Percentiles rank a stretch among this genome's conserved stretches.
These are phyloP conservation scores for Schoenoplectus triqueter DNA, from an alignment of 202 grass and related monocot species.

Conservation along the genomic window DNA sequence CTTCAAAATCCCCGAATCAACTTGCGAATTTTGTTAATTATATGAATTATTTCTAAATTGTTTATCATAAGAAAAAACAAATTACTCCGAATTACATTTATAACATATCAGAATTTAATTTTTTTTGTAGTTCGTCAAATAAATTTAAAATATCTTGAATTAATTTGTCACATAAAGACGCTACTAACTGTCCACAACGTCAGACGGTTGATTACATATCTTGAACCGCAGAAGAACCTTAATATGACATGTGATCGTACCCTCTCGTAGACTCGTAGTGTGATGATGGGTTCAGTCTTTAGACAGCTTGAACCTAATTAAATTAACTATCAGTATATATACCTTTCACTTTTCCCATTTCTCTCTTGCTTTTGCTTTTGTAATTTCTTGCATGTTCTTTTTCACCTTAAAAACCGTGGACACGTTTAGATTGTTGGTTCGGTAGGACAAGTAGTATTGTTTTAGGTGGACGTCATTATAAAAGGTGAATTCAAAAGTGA, in stretches of 20 bases:
- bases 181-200: not conserved
- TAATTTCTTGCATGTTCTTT: not conserved
- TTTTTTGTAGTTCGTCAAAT: no score
- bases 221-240: not conserved
- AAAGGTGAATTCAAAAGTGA: not conserved
- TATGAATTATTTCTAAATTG: no score
- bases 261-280: not conserved
- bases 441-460: not conserved
- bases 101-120: no score
- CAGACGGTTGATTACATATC: not conserved
- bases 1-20: no score
- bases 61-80: no score
- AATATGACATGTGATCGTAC: not conserved
- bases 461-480: conserved; percentile 9
- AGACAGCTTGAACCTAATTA: not conserved
- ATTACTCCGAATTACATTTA: no score
- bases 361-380: not conserved
- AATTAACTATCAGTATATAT: not conserved
- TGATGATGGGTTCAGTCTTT: not conserved
- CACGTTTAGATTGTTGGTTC: conserved; percentile 2
- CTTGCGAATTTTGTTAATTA: no score
- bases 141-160: no score
- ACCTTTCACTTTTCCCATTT: not conserved
- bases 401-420: conserved; percentile 1
- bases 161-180: not conserved